Percentiles rank a stretch among this genome's conserved stretches.
phyloP scores from a whole-genome alignment of 1,284 basidiomycete species.

The Rhodotorula sp. region DNA sequence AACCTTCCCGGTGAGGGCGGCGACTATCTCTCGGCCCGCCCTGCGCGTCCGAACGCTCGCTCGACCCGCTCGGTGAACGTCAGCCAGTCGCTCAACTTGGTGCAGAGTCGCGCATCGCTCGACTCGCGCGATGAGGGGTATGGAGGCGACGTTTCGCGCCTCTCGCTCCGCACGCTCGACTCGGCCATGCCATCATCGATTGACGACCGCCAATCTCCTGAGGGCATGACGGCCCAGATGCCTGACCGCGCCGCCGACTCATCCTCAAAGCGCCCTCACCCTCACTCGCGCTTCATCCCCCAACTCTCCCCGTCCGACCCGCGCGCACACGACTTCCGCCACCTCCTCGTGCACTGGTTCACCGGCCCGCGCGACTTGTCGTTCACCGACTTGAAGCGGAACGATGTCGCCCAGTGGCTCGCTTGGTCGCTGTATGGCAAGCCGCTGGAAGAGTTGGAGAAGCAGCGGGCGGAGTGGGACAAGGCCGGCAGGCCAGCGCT shows the following conservation, averaged over 20 bases:
- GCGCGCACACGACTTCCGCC: conserved; percentile 71
- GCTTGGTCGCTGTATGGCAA: conserved; percentile 69
- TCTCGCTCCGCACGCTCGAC: conserved; percentile 21
- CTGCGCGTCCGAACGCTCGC: neutral
- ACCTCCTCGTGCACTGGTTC: conserved; percentile 64
- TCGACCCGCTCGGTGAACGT: neutral
- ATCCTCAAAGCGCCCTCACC: neutral
- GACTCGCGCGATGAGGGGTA: conserved; percentile 20
- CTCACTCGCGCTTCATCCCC: conserved; percentile 21
- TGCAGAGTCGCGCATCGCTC: neutral
- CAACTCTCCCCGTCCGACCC: conserved; percentile 57
- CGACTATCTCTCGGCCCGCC: conserved; percentile 20
- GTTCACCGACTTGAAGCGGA: conserved; percentile 56
- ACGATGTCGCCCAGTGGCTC: conserved; percentile 72
- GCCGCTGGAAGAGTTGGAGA: conserved; percentile 27
- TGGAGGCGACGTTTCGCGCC: conserved; percentile 15
- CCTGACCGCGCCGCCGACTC: neutral
- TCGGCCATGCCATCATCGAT: conserved; percentile 14
- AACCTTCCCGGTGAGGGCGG: neutral
- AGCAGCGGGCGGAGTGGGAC: conserved; percentile 32
- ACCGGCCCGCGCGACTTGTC: neutral
- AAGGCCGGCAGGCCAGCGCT: conserved; percentile 15
- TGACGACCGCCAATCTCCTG: neutral
- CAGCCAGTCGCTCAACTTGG: neutral
- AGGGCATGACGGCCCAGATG: neutral